These are phyloP conservation scores for Boletus sp. DNA, from an alignment of 1,284 basidiomycete genomes.

Conservation along the genomic window DNA sequence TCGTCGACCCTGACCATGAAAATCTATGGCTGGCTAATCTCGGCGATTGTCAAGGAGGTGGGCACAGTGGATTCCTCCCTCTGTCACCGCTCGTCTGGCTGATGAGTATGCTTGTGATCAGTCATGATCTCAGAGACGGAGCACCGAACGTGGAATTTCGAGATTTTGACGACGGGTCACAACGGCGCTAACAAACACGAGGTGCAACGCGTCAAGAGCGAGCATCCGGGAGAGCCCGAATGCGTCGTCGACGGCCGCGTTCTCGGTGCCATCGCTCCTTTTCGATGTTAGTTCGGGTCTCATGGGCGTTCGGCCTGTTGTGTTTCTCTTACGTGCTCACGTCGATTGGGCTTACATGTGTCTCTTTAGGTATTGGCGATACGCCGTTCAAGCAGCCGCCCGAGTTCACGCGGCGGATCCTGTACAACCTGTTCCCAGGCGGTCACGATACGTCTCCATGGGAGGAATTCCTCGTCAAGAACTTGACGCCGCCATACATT, in stretches of 20 bases:
- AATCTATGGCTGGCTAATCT: slow-evolving; percentile 71
- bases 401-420: slow-evolving; percentile 59
- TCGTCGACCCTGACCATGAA: slow-evolving; percentile 59
- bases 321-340: slow-evolving; percentile 2
- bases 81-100: background rate
- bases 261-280: slow-evolving; percentile 66
- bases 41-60: slow-evolving; percentile 69
- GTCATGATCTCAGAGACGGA: slow-evolving; percentile 49
- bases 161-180: slow-evolving; percentile 54
- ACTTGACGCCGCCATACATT: slow-evolving; percentile 65
- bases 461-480: slow-evolving; percentile 60
- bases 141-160: slow-evolving; percentile 47
- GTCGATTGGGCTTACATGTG: slow-evolving; percentile 4
- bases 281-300: slow-evolving; percentile 50
- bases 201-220: slow-evolving; percentile 50
- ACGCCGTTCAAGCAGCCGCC: slow-evolving; percentile 70
- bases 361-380: slow-evolving; percentile 57
- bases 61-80: slow-evolving; percentile 20
- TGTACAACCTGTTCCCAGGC: slow-evolving; percentile 63
- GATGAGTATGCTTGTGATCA: slow-evolving; percentile 23
- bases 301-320: slow-evolving; percentile 8
- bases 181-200: slow-evolving; percentile 61
- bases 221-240: slow-evolving; percentile 63
- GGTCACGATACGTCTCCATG: slow-evolving; percentile 57
- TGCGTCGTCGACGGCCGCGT: slow-evolving; percentile 59